phyloP scores from a whole-genome alignment of 805 yeast genomes.

The Brettanomyces naardenensis region DNA sequence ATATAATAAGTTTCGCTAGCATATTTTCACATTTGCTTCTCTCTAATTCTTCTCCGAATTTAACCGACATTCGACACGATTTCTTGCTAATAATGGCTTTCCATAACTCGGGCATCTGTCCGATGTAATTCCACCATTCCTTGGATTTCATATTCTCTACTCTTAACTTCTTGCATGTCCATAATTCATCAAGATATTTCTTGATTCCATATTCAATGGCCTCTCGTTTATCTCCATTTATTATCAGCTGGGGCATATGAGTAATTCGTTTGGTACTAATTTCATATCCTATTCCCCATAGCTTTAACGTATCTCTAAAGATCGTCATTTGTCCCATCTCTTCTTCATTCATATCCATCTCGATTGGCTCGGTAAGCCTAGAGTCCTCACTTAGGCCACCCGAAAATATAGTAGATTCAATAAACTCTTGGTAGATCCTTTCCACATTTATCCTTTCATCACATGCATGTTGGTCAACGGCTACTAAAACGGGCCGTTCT shows the following conservation, averaged over 20 bases:
- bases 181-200: background rate
- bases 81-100: slow-evolving; percentile 44
- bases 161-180: background rate
- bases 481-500: slow-evolving; percentile 16
- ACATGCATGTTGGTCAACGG: slow-evolving; percentile 79
- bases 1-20: slow-evolving; percentile 33
- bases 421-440: slow-evolving; percentile 29
- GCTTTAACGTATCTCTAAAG: slow-evolving; percentile 22
- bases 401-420: slow-evolving; percentile 17
- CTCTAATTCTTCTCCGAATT: slow-evolving; percentile 56
- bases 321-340: slow-evolving; percentile 28
- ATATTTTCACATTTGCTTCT: slow-evolving; percentile 36
- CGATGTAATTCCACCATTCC: slow-evolving; percentile 6
- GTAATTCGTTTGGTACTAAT: too few relatives aligned
- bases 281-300: slow-evolving; percentile 43
- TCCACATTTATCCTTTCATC: slow-evolving; percentile 72
- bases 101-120: slow-evolving; percentile 43
- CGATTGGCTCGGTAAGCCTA: slow-evolving; percentile 8
- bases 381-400: background rate
- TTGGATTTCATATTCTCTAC: background rate
- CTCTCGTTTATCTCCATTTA: too few relatives aligned
- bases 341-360: slow-evolving; percentile 17
- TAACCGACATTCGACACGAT: slow-evolving; percentile 65
- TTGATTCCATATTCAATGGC: background rate
- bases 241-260: too few relatives aligned